phyloP scores from a whole-genome alignment of 164 flowering plant genomes.

The Annona squamosa region DNA sequence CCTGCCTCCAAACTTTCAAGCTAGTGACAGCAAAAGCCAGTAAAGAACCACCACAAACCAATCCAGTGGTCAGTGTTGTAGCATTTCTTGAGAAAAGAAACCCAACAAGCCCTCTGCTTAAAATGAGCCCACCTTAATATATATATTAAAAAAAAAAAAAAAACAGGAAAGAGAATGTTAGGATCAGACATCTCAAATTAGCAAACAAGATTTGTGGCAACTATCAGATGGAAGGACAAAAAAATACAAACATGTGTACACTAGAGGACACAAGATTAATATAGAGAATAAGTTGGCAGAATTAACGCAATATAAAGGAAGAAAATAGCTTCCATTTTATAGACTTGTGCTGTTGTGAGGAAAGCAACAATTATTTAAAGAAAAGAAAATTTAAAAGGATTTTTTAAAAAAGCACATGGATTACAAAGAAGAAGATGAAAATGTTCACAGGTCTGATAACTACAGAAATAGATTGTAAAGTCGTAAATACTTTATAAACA shows the following conservation, averaged over 20 bases:
- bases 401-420: no score
- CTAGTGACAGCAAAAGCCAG: conserved; percentile 63
- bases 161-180: no score
- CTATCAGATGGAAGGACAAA: no score
- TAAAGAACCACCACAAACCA: conserved; percentile 68
- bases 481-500: not conserved
- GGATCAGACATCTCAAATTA: no score
- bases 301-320: no score
- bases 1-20: conserved; percentile 83
- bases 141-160: not conserved
- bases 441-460: not conserved
- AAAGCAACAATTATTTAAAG: no score
- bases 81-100: conserved; percentile 60
- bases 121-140: conserved; percentile 56
- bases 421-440: not conserved
- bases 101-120: conserved; percentile 63
- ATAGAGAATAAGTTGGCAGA: no score
- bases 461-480: not conserved
- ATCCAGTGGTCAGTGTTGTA: conserved; percentile 36
- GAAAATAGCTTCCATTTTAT: no score
- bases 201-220: no score
- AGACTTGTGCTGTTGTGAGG: no score
- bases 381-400: not conserved
- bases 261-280: no score
- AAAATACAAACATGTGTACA: no score